Evolutionary conservation across 306 rosid genomes (phyloP), one percentile per base, ranked within the genome.

Genomic region (Biancaea sappan): DNA sequence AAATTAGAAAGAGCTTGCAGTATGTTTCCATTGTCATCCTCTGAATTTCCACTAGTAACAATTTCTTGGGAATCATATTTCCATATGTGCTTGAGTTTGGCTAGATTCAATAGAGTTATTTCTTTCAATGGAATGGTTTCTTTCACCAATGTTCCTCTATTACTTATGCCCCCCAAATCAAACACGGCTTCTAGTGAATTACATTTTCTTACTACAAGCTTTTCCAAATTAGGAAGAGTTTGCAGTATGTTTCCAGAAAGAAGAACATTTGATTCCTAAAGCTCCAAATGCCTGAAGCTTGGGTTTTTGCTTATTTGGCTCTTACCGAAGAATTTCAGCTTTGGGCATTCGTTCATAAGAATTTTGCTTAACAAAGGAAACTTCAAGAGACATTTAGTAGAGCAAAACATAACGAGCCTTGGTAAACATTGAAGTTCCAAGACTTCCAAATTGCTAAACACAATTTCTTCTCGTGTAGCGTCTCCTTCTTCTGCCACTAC

Each of bases 121-220:
- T n/a, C 19, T 19, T 56, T 26, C 60, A 54, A 10, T 16, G 10
- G 34, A 54, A 5, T 10, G 2, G 19, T 43, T 25, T 72, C 44
- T 58, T 28, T 56, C 62, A 26, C 4, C 9, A 18, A 6, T 0
- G 4, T n/a, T 25, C n/a, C 44, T 58, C 47, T 18, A 0, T 5
- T 25, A 16, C 58, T 29, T 12, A 58, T 25, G 13, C 25, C 46
- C 1, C 53, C 38, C 22, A 58, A 7, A 16, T 58, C 76, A 44
- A 72, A 43, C 10, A 58, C 54, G 2, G 41, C 37, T 72, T 28
- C 26, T 38, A 58, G 15, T 18, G 43, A 25, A 38, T 24, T 16
- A 58, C 68, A 72, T 0, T 28, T 13, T 15, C 19, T 43, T 14
- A 72, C 44, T 72, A 41, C 57, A 19, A 72, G 44, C 47, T 58